Conservation (phyloP, 2,329 filamentous ascomycete genomes). For the Colletotrichum lini region DNA sequence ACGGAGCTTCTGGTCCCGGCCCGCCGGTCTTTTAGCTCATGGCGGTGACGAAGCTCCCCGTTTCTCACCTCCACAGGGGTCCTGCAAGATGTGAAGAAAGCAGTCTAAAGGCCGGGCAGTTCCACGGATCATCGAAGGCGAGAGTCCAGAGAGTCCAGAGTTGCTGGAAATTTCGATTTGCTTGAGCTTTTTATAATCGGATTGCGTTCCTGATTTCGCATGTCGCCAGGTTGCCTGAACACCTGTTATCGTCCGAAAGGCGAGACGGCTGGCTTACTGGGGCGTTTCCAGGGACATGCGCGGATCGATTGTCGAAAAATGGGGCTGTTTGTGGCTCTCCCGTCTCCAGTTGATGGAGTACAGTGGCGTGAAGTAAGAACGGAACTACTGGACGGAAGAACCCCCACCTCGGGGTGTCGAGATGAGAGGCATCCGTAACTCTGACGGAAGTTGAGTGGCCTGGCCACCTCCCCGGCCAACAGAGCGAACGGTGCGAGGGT, state of each 20-base stretch:
- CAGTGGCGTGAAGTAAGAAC: not conserved
- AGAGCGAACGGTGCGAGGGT: constrained; percentile 35
- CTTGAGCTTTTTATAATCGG: not conserved
- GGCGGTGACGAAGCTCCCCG: constrained; percentile 32
- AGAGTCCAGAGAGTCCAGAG: not conserved
- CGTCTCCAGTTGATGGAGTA: constrained; percentile 23
- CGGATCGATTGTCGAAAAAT: constrained; percentile 33
- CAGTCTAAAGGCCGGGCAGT: not conserved
- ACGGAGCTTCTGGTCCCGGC: constrained; percentile 33
- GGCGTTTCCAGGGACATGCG: constrained; percentile 25
- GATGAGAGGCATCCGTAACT: constrained; percentile 5
- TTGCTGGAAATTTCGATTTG: constrained; percentile 6
- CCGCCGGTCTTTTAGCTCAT: constrained; percentile 16
- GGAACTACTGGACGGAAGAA: constrained; percentile 3
- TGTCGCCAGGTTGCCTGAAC: constrained; percentile 14
- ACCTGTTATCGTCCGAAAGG: constrained; percentile 30
- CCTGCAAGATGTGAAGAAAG: constrained; percentile 6
- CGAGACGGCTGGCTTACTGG: constrained; percentile 10
- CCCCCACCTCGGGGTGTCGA: constrained; percentile 15
- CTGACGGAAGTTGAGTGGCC: constrained; percentile 19
- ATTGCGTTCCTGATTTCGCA: constrained; percentile 3
- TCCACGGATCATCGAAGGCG: not conserved
- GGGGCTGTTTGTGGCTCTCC: constrained; percentile 26
- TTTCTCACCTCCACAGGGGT: constrained; percentile 32
- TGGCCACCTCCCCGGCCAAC: not conserved